phyloP scores from a whole-genome alignment of 305 asterid genomes.

The Fraxinus velutina region DNA sequence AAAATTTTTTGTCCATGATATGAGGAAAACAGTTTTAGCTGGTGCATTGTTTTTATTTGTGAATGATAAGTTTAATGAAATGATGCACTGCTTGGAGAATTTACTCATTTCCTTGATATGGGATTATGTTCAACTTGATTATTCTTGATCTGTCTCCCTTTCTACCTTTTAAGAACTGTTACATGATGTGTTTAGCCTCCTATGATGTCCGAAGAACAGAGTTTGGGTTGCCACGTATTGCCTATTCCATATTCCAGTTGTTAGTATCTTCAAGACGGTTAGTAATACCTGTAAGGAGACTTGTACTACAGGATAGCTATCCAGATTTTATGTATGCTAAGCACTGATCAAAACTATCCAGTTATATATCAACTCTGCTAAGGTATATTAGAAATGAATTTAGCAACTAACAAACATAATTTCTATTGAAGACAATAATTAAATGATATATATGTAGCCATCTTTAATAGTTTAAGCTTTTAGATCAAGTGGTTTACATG shows the following conservation, averaged over 20 bases:
- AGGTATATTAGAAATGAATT: neutral
- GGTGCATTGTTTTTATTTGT: neutral
- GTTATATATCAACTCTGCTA: neutral
- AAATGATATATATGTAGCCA: neutral
- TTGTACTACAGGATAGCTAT: neutral
- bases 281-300: neutral
- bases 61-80: neutral
- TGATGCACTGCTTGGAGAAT: constrained; percentile 1
- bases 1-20: neutral
- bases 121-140: neutral
- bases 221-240: neutral
- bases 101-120: neutral
- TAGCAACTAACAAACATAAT: neutral
- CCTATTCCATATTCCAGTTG: neutral
- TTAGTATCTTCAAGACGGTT: neutral
- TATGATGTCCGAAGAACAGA: neutral
- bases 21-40: neutral
- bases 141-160: neutral
- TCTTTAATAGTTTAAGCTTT: neutral
- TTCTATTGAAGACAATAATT: neutral
- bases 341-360: neutral
- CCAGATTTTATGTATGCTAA: neutral
- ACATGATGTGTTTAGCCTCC: neutral
- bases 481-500: neutral
- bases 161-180: neutral